phyloP scores from a whole-genome alignment of 1,284 basidiomycete genomes.

The Peniophora sp. region DNA sequence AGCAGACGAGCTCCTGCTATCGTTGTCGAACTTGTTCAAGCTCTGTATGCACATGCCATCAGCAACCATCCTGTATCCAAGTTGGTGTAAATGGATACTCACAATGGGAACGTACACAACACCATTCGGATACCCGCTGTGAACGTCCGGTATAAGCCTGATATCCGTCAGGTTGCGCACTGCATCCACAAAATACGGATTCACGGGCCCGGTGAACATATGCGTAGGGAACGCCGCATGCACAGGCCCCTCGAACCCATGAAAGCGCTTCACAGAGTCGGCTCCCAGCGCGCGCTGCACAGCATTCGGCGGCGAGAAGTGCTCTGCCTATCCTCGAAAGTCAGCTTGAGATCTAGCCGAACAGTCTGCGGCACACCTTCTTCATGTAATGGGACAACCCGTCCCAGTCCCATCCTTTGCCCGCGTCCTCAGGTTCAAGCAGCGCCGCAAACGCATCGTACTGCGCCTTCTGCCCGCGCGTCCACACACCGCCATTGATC shows the following conservation, averaged over 20 bases:
- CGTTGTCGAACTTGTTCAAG: slow-evolving; percentile 22
- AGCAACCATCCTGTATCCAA: too few species aligned
- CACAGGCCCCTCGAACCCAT: slow-evolving; percentile 47
- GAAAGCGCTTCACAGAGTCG: slow-evolving; percentile 34
- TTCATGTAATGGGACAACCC: slow-evolving; percentile 41
- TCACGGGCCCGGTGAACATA: slow-evolving; percentile 54
- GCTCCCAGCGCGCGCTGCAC: slow-evolving; percentile 41
- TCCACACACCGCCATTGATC: slow-evolving; percentile 2
- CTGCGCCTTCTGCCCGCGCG: not conserved
- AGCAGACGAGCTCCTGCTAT: slow-evolving; percentile 31
- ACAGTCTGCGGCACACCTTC: slow-evolving; percentile 20
- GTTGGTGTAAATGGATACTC: too few species aligned
- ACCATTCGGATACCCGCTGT: slow-evolving; percentile 48
- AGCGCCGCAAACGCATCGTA: slow-evolving; percentile 1
- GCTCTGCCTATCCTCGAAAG: slow-evolving; percentile 23
- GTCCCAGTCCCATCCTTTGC: slow-evolving; percentile 51
- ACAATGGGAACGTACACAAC: slow-evolving; percentile 46
- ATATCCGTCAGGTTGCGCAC: slow-evolving; percentile 41
- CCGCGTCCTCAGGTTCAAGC: slow-evolving; percentile 9
- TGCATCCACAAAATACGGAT: slow-evolving; percentile 40
- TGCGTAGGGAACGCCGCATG: slow-evolving; percentile 39
- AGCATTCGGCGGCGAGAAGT: slow-evolving; percentile 45
- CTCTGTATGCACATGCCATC: too few species aligned
- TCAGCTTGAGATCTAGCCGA: not conserved
- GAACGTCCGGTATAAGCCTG: slow-evolving; percentile 37